These are phyloP conservation scores for Fusarium kyushuense DNA, from an alignment of 2,329 filamentous ascomycete genomes.

Conservation along the genomic window DNA sequence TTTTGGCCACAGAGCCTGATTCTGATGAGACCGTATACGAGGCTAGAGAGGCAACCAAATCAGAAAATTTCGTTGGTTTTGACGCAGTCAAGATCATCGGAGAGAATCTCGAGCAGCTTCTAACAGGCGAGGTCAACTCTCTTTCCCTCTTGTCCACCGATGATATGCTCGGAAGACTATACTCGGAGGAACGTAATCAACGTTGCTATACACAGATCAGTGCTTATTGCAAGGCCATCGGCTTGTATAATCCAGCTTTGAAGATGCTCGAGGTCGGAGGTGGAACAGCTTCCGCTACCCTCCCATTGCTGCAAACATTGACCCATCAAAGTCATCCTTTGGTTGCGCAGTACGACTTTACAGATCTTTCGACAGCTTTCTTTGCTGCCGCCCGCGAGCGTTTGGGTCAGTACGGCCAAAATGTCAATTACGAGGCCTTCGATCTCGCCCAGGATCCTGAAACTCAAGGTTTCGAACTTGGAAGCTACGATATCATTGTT, in stretches of 20 bases:
- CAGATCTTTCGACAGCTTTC: slow-evolving; percentile 59
- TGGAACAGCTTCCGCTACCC: slow-evolving; percentile 57
- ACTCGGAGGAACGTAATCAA: slow-evolving; percentile 4
- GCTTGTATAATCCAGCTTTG: slow-evolving; percentile 15
- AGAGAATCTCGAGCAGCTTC: slow-evolving; percentile 9
- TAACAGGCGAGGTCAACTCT: not conserved
- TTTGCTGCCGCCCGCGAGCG: slow-evolving; percentile 52
- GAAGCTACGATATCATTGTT: slow-evolving; percentile 53
- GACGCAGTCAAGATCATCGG: slow-evolving; percentile 8
- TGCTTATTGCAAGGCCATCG: not conserved
- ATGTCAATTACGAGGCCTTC: slow-evolving; percentile 37
- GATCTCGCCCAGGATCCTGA: slow-evolving; percentile 50
- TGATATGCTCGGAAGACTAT: slow-evolving; percentile 2
- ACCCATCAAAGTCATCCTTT: slow-evolving; percentile 2
- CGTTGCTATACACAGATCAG: slow-evolving; percentile 1
- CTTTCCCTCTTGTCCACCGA: slow-evolving; percentile 4
- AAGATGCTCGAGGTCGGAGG: slow-evolving; percentile 57
- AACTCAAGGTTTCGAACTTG: slow-evolving; percentile 51
- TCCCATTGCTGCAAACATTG: slow-evolving; percentile 51
- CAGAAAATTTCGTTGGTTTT: slow-evolving; percentile 5
- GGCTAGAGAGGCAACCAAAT: slow-evolving; percentile 6
- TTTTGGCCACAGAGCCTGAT: not conserved
- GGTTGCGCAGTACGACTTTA: slow-evolving; percentile 55
- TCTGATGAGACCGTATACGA: not conserved
- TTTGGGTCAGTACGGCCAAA: slow-evolving; percentile 40